Conservation (phyloP, 352 stramenopile genomes). For the Pythium aristosporum region DNA sequence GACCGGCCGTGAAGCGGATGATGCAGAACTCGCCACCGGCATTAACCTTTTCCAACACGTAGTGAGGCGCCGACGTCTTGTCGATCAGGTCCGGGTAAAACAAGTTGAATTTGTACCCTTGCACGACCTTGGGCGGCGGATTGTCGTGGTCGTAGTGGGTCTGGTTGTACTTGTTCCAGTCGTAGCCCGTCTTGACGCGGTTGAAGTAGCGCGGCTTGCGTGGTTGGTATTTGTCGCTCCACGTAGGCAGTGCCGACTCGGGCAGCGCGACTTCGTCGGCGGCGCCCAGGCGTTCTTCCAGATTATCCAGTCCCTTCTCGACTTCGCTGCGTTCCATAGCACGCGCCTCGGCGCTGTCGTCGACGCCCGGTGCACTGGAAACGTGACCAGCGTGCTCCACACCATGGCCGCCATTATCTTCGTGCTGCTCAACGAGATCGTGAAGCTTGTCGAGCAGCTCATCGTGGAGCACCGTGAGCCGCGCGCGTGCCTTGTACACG, state of each 20-base stretch:
- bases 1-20: constrained; percentile 96
- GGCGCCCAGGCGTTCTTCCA: constrained; percentile 81
- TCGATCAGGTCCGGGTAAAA: constrained; percentile 99
- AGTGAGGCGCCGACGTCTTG: constrained; percentile 94
- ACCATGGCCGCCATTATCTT: constrained; percentile 42
- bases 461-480: constrained; percentile 90
- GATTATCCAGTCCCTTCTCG: constrained; percentile 63
- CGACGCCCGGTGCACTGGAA: constrained; percentile 16
- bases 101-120: constrained; percentile 99
- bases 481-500: constrained; percentile 89
- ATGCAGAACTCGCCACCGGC: constrained; percentile 95
- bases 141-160: constrained; percentile 99
- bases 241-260: constrained; percentile 52
- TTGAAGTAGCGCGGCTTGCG: constrained; percentile 99
- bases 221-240: constrained; percentile 97
- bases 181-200: constrained; percentile 98
- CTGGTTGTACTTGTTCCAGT: constrained; percentile 99
- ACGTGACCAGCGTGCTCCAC: constrained; percentile 25
- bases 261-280: constrained; percentile 90
- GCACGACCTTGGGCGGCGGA: constrained; percentile 98
- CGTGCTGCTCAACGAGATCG: constrained; percentile 88
- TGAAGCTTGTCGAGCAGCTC: constrained; percentile 93
- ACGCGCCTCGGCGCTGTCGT: constrained; percentile 64
- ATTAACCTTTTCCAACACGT: constrained; percentile 93
- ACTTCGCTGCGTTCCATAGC: constrained; percentile 66